Evolutionary conservation across 805 yeast genomes (phyloP).

Genomic region (Yamadazyma phyllophila): DNA sequence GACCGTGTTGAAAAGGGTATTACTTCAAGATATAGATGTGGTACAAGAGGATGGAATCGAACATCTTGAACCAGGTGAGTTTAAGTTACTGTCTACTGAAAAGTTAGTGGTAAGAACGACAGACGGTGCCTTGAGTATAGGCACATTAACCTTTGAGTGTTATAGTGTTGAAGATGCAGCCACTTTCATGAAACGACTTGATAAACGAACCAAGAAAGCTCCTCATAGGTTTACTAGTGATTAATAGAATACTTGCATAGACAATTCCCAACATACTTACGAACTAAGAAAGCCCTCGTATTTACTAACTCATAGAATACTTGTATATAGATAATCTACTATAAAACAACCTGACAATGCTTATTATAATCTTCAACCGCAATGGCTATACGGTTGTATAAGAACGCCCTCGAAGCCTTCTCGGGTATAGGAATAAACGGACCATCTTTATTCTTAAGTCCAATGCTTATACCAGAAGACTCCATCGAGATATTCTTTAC

Average conservation of each 20-base stretch:
- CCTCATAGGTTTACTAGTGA: neutral
- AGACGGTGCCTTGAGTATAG: constrained; percentile 41
- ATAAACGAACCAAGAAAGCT: constrained; percentile 46
- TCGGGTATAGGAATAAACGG: constrained; percentile 81
- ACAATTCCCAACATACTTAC: no score
- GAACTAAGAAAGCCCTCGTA: no score
- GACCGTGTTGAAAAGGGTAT: constrained; percentile 43
- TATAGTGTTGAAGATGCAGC: constrained; percentile 44
- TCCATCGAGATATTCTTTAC: constrained; percentile 74
- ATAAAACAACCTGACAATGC: constrained; percentile 50
- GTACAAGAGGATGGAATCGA: neutral
- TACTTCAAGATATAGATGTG: constrained; percentile 39
- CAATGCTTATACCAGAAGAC: constrained; percentile 72
- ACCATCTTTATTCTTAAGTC: constrained; percentile 49
- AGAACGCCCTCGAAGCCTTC: constrained; percentile 53
- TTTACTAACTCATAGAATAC: neutral
- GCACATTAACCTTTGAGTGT: constrained; percentile 53
- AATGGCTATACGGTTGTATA: constrained; percentile 69
- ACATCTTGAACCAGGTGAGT: neutral
- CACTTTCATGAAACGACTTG: constrained; percentile 42
- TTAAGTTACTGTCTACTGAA: constrained; percentile 2
- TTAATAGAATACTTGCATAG: neutral
- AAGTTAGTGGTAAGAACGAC: constrained; percentile 40
- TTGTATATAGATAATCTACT: constrained; percentile 2
- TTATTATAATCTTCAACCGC: constrained; percentile 83